Base-by-base conservation (phyloP, 2,329 filamentous ascomycete species). In the Xylaria multiplex region DNA sequence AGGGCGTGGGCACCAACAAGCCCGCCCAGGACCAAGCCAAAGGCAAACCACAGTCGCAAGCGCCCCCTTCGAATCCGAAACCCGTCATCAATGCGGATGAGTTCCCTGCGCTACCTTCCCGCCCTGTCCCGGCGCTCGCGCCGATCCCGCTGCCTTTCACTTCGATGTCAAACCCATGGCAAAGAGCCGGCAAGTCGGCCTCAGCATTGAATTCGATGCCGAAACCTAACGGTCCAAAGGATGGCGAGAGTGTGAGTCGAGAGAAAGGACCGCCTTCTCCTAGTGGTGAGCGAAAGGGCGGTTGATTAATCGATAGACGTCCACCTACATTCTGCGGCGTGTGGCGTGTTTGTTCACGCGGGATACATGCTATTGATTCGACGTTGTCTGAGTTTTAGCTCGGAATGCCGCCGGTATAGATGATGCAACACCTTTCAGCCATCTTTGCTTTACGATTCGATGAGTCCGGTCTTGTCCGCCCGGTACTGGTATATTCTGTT, bases 211-310 rank as follows among this genome's bases (percentile, higher is more conserved):
- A 30, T 22, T 8, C 30, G 2, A 7, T 2, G 16, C 13, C 48
- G 30, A 37, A 37, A 24, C 2, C 30, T 1, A 14, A 13, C 9
- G 14, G 9, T 14, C 13, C 37, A 11, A 65, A 62, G 13, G 40
- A 59, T 8, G 43, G 1, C 3, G 43, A 55, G 37, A 52, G 60
- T 16, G 27, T 13, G 13, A 59, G 2, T 9, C 42, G 19, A 4
- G 52, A 53, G 24, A 49, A 53, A 19, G 9, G 1, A 3, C 49
- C 13, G 8, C 37, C n/a, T 58, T 13, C 24, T n/a, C 53, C 14
- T 19, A 2, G 42, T 2, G 65, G 48, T 0, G 67, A 67, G 62
- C 49, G 67, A 11, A 69, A 69, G 42, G 67, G 65, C 27, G 65
- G 65, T 16, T 69, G 56, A 61, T 13, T 1, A 2, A 32, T 16